Base-by-base conservation (phyloP, 75 land plant genomes). In the Azolla pinnata region DNA sequence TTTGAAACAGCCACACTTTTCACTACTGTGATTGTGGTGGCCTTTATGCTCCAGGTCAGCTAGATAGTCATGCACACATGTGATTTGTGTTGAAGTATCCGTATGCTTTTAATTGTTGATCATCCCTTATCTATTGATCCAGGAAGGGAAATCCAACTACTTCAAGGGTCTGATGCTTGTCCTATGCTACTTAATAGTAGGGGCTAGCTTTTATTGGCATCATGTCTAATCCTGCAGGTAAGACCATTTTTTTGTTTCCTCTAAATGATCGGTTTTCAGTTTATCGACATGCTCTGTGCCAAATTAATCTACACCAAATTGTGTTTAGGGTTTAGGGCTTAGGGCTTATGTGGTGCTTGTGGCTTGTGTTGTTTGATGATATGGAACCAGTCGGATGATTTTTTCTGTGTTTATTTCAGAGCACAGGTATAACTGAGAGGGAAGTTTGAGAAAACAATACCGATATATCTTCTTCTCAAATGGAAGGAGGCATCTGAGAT, bases 21-120 rank as follows among this genome's bases (percentile, higher is more conserved):
- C 57, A 86, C 85, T 17, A 93, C 98, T 14, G 98, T 93, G 0
- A 61, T 93, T 23, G 98, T 93, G 14, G 98, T 93, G 8, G 96
- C 96, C 29, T 89, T 93, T 62, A 81, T 93, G 90, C 75, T 93
- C 31, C 98, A 93, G 98, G 96, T 88, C n/a, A n/a, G n/a, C n/a
- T n/a, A n/a, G n/a, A n/a, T n/a, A n/a, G n/a, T n/a, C n/a, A n/a
- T n/a, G n/a, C n/a, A n/a, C n/a, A n/a, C n/a, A n/a, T n/a, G n/a
- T n/a, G n/a, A n/a, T n/a, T n/a, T n/a, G n/a, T n/a, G n/a, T n/a
- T n/a, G n/a, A n/a, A n/a, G n/a, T n/a, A n/a, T n/a, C n/a, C n/a
- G n/a, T n/a, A n/a, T n/a, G n/a, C n/a, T n/a, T n/a, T n/a, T n/a
- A n/a, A n/a, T n/a, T n/a, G n/a, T n/a, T n/a, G n/a, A n/a, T n/a